Conservation (phyloP, 352 stramenopile genomes). For the Pythium aristosporum region DNA sequence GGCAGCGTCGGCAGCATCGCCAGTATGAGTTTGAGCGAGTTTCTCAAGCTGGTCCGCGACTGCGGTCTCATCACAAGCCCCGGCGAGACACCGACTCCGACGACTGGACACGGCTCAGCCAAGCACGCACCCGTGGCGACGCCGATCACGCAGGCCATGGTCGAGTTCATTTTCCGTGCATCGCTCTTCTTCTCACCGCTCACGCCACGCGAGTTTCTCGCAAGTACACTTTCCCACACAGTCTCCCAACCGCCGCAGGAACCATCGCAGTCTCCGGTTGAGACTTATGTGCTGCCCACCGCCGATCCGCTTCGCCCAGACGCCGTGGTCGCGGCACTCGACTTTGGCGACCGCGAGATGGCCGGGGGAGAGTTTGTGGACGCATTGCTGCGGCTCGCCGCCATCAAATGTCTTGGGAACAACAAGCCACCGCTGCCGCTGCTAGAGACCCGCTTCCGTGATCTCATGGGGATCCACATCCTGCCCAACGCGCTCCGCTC, state of each 20-base stretch:
- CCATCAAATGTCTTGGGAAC: slow-evolving; percentile 37
- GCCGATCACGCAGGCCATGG: slow-evolving; percentile 33
- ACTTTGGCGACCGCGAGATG: slow-evolving; percentile 45
- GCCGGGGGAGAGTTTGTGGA: slow-evolving; percentile 65
- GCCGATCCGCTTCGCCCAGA: slow-evolving; percentile 18
- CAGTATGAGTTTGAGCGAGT: slow-evolving; percentile 72
- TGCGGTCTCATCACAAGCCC: slow-evolving; percentile 3
- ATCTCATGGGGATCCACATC: slow-evolving; percentile 68
- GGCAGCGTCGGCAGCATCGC: slow-evolving; percentile 60
- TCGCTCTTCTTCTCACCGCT: slow-evolving; percentile 31
- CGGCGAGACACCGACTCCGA: background rate
- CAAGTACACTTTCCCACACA: background rate
- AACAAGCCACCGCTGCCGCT: background rate
- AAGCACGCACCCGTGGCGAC: slow-evolving; percentile 1
- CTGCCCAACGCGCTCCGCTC: slow-evolving; percentile 68
- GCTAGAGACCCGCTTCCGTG: slow-evolving; percentile 58
- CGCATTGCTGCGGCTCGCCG: slow-evolving; percentile 54
- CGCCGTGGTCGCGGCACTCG: background rate
- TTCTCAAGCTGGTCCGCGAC: slow-evolving; percentile 72
- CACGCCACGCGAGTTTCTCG: slow-evolving; percentile 21
- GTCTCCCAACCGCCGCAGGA: too few relatives aligned
- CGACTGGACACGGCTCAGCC: background rate
- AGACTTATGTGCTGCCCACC: slow-evolving; percentile 10
- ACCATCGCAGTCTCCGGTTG: too few relatives aligned
- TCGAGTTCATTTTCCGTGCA: slow-evolving; percentile 48